Conservation (phyloP, 495 filamentous ascomycete species). For the Aspergillus cavernicola region DNA sequence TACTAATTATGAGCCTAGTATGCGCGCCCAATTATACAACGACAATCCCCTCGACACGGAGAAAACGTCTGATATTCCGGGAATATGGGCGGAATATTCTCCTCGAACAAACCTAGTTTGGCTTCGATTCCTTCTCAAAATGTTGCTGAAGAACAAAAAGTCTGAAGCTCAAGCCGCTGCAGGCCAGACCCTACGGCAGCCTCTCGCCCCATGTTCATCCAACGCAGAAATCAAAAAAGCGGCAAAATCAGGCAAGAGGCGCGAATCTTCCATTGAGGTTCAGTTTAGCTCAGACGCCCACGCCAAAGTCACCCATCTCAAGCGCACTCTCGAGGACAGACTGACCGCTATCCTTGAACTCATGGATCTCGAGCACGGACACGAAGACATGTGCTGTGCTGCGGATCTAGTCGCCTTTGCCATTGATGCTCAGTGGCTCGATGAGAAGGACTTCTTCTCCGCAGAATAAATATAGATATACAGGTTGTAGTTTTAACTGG, state of each 20-base stretch:
- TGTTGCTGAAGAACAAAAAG: slow-evolving; percentile 40
- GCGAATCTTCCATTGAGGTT: not conserved
- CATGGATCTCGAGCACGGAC: slow-evolving; percentile 38
- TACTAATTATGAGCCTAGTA: slow-evolving; percentile 21
- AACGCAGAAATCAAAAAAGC: slow-evolving; percentile 25
- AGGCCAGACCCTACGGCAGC: slow-evolving; percentile 20
- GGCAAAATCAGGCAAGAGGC: slow-evolving; percentile 13
- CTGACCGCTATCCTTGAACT: slow-evolving; percentile 32
- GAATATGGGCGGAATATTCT: slow-evolving; percentile 44
- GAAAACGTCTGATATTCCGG: slow-evolving; percentile 29
- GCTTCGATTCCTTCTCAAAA: slow-evolving; percentile 48
- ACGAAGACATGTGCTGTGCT: slow-evolving; percentile 48
- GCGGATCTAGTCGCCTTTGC: slow-evolving; percentile 47
- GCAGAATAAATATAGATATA: not conserved
- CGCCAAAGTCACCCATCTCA: slow-evolving; percentile 20
- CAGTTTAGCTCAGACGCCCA: slow-evolving; percentile 12
- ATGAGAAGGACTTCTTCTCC: slow-evolving; percentile 39
- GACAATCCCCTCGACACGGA: slow-evolving; percentile 31
- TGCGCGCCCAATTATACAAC: slow-evolving; percentile 39
- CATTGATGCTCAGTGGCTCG: slow-evolving; percentile 44
- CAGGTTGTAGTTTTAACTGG: not conserved
- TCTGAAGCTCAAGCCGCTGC: slow-evolving; percentile 22
- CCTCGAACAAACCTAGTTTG: slow-evolving; percentile 49
- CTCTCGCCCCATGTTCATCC: slow-evolving; percentile 36
- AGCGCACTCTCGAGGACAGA: slow-evolving; percentile 32